phyloP scores from a whole-genome alignment of 257 asterid genomes.

The Nicotiana obtusifolia region DNA sequence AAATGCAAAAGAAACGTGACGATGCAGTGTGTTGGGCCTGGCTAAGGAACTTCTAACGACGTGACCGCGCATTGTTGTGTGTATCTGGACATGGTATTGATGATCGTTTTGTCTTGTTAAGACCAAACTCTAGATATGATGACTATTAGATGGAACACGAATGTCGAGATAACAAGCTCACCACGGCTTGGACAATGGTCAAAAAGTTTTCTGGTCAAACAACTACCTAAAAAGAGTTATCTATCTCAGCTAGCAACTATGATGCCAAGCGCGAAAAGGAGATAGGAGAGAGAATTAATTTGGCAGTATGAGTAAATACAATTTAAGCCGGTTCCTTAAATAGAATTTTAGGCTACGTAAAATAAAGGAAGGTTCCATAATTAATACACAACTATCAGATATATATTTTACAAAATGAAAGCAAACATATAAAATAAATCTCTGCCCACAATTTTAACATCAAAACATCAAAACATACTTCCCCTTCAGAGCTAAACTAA shows the following conservation, averaged over 20 bases:
- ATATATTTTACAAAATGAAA: not conserved
- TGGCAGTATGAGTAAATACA: not conserved
- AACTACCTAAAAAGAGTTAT: not conserved
- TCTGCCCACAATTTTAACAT: not conserved
- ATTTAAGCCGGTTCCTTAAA: conserved; percentile 4
- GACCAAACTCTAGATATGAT: not conserved
- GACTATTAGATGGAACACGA: not conserved
- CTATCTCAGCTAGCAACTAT: not conserved
- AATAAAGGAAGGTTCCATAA: not conserved
- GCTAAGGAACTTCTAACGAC: not conserved
- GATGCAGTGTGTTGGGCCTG: not conserved
- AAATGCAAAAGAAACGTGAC: not conserved
- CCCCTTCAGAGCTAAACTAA: not conserved
- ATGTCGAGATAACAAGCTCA: not conserved
- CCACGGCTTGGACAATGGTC: not conserved
- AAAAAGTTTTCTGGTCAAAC: not conserved
- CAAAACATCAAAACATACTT: not conserved
- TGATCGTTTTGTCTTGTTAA: not conserved
- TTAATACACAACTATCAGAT: not conserved
- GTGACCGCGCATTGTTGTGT: not conserved
- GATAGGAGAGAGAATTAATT: not conserved
- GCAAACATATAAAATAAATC: not conserved
- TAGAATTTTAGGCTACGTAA: not conserved
- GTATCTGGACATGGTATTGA: not conserved
- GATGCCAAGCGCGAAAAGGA: not conserved